phyloP scores from a whole-genome alignment of 768 basidiomycete species.

The Pholiota molesta region DNA sequence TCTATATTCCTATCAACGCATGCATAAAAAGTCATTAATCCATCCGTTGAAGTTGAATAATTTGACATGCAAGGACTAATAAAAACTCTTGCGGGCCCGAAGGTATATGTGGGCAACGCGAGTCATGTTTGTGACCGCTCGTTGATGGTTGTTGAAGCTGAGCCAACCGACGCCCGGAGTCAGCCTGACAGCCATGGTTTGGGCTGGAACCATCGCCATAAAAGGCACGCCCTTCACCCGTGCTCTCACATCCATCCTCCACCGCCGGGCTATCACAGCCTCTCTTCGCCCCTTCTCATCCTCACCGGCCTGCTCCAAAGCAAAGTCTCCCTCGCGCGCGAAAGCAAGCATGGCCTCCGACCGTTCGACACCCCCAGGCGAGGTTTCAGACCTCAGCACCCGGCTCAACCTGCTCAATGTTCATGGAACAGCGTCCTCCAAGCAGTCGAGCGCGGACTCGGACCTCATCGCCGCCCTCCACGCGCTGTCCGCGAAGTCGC shows the following conservation, averaged over 20 bases:
- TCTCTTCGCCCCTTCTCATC: background rate
- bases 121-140: no score
- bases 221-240: conserved; percentile 7
- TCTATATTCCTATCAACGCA: no score
- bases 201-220: conserved; percentile 20
- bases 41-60: no score
- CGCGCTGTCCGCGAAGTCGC: conserved; percentile 51
- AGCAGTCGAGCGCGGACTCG: conserved; percentile 43
- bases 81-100: no score
- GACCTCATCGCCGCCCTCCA: conserved; percentile 60
- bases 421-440: background rate
- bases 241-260: conserved; percentile 17
- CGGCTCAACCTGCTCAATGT: background rate
- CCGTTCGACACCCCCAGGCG: background rate
- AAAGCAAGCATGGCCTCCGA: background rate
- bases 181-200: background rate
- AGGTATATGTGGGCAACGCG: no score
- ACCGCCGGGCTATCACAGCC: background rate
- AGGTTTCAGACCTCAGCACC: background rate
- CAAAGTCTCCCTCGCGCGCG: background rate
- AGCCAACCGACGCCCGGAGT: background rate
- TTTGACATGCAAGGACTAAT: no score
- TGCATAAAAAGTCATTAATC: no score
- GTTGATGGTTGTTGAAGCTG: no score
- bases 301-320: background rate